A percentile compares a stretch with the other conserved stretches of the same genome.
Evolutionary conservation across 805 yeast species (phyloP).

Genomic region (Nakazawaea molendinolei): DNA sequence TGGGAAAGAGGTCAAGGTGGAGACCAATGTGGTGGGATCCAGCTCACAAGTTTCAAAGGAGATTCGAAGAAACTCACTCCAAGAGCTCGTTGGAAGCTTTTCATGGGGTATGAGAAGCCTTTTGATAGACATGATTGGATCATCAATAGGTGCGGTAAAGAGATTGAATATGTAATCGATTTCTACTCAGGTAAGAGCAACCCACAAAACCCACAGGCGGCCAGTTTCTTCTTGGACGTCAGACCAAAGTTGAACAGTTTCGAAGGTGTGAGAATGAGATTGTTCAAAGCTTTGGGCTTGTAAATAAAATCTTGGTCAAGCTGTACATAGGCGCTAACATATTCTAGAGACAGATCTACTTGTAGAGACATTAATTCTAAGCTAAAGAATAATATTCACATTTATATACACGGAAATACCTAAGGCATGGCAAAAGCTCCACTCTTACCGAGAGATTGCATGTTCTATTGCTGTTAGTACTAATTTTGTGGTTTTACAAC

Average conservation of each 20-base stretch:
- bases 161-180: conserved; percentile 87
- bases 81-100: conserved; percentile 63
- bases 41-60: conserved; percentile 82
- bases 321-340: too few species aligned
- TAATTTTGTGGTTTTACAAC: background rate
- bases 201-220: conserved; percentile 36
- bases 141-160: conserved; percentile 75
- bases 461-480: conserved; percentile 17
- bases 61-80: conserved; percentile 84
- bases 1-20: conserved; percentile 71
- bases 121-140: conserved; percentile 97
- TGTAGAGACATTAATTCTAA: background rate
- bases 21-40: conserved; percentile 75
- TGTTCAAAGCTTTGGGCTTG: conserved; percentile 54
- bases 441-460: conserved; percentile 31
- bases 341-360: too few species aligned
- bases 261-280: conserved; percentile 75
- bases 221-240: conserved; percentile 76
- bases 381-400: conserved; percentile 32
- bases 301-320: conserved; percentile 12
- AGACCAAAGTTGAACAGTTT: conserved; percentile 81
- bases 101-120: conserved; percentile 70
- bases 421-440: conserved; percentile 23
- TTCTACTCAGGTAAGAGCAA: conserved; percentile 63
- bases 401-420: conserved; percentile 19